Conservation (phyloP, 1,284 basidiomycete genomes). For the Ceratobasidium sp. region DNA sequence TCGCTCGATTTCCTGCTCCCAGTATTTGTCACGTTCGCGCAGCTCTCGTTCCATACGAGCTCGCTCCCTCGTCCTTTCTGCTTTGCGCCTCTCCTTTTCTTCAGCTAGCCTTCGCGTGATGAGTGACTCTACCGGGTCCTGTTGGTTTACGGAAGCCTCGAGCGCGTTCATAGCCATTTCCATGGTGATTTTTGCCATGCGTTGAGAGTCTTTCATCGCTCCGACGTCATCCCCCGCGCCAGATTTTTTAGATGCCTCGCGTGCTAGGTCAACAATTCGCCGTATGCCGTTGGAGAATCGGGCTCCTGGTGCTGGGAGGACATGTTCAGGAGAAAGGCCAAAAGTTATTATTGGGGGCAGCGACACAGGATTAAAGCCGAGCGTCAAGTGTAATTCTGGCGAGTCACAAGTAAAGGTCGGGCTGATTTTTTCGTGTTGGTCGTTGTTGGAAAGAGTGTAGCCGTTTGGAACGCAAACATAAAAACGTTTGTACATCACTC, state of each 20-base stretch:
- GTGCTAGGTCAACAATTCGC: conserved; percentile 18
- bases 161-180: conserved; percentile 32
- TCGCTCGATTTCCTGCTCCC: conserved; percentile 9
- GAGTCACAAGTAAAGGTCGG: no score
- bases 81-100: conserved; percentile 8
- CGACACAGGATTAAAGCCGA: no score
- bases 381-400: no score
- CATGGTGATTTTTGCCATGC: conserved; percentile 28
- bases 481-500: neutral
- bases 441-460: no score
- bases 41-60: conserved; percentile 12
- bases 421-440: no score
- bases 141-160: neutral
- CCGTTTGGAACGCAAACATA: neutral
- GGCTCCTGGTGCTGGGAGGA: neutral
- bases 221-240: neutral
- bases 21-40: conserved; percentile 9
- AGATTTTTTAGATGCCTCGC: conserved; percentile 9
- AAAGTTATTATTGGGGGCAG: neutral
- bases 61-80: neutral
- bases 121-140: conserved; percentile 12
- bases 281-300: neutral
- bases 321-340: neutral
- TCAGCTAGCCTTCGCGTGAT: conserved; percentile 12
- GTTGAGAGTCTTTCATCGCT: neutral